Evolutionary conservation across 2,329 filamentous ascomycete genomes (phyloP), one percentile per base, ranked within the genome.

Genomic region (Nemania sp.): DNA sequence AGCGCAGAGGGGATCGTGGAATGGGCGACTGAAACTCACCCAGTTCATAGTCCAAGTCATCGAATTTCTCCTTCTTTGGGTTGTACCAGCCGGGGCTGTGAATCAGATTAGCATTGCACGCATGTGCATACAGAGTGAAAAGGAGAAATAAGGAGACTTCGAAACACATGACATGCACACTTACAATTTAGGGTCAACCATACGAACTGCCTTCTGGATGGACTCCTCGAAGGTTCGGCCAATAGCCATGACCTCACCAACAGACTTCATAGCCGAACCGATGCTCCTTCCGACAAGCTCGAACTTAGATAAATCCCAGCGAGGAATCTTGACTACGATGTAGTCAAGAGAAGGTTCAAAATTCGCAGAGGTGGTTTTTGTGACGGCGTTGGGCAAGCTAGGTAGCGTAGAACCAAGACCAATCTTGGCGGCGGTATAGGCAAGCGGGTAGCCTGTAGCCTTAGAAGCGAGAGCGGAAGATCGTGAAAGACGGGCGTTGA

Each of bases 161-260:
- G 18, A n/a, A n/a, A 53, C 26, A 32, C 26, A 20, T n/a, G 18
- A 15, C 51, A 29, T 7, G 26, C 26, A 96, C 72, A 95, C 83
- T 79, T 93, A 98, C 76, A 93, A 98, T 76, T 88, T 89, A 73
- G 96, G 95, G 79, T 99, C 96, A 72, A 99, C 95, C 84, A 97
- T 93, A 68, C 96, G 93, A 78, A 98, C 97, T 70, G 96, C 96
- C 86, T 99, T 99, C 82, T 99, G 96, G 85, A 99, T 97, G 18
- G 94, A 97, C 84, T 99, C 96, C 83, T 99, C 96, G 76, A 98
- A 99, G 32, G 96, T 98, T 81, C 96, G 91, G 73, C 96, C 96
- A 77, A 99, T 98, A 72, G 96, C 96, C 96, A 99, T 99, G 68
- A 99, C 96, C 83, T 99, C 96, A 79, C 96, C 96, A 66, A 99